Evolutionary conservation across 2,329 filamentous ascomycete genomes (phyloP).

Genomic region (Cladosporium sp.): DNA sequence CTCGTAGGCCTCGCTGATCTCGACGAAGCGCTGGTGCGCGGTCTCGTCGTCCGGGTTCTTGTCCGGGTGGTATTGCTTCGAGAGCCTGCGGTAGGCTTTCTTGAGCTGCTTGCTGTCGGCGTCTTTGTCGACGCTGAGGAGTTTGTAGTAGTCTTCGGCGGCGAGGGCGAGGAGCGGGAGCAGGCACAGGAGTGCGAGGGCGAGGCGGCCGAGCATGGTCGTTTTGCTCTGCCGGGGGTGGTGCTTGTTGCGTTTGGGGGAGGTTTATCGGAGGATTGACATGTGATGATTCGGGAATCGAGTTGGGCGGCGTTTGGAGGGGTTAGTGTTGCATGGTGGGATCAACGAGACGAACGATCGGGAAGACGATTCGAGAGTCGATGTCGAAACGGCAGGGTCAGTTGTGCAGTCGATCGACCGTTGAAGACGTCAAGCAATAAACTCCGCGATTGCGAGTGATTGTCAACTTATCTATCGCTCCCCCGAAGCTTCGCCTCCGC

Average conservation of each 20-base stretch:
- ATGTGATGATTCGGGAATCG: neutral
- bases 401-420: neutral
- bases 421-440: neutral
- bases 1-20: conserved; percentile 93
- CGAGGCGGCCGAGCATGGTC: conserved; percentile 39
- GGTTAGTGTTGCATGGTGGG: neutral
- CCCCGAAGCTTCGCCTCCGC: neutral
- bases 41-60: conserved; percentile 85
- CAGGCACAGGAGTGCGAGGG: conserved; percentile 37
- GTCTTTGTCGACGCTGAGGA: conserved; percentile 70
- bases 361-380: too few species aligned
- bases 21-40: conserved; percentile 85
- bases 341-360: neutral
- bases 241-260: neutral
- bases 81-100: conserved; percentile 81
- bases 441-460: neutral
- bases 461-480: neutral
- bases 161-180: conserved; percentile 38
- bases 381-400: neutral
- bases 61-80: conserved; percentile 94
- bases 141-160: conserved; percentile 73
- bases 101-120: conserved; percentile 87
- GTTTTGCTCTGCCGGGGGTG: neutral
- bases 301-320: neutral
- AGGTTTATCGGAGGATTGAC: conserved; percentile 1